Base-by-base conservation (phyloP, 2,329 filamentous ascomycete genomes). In the Chalara sp. region DNA sequence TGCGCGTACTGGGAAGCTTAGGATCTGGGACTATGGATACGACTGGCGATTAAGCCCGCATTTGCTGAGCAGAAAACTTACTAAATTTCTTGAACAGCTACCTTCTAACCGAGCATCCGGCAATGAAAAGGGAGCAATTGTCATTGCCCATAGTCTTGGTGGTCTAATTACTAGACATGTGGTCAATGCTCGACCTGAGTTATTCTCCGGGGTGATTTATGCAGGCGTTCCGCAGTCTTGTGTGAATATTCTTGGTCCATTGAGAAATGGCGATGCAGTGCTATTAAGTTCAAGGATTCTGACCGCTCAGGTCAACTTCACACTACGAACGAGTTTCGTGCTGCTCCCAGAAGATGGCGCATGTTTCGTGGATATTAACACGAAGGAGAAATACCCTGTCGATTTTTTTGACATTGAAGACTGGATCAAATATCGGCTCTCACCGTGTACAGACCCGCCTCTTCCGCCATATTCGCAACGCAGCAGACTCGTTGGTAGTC, bases 261-360 rank as follows among this genome's bases (percentile, higher is more conserved):
- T 97, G 10, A 83, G 91, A 35, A 92, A 95, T 60, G 91, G 91
- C n/a, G 91, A 97, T 63, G 87, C 91, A 13, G 90, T 96, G 0
- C 76, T 96, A 1, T 76, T 96, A 53, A 95, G 91, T 61, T 90
- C 90, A 54, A 88, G 89, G 57, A 86, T 96, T 0, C 76, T 97
- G 12, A 96, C 90, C 1, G 90, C 92, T 0, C 88, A 93, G 63
- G 91, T 96, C 59, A 95, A 95, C 68, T 96, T 97, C 62, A 90
- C 87, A 0, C 83, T 97, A 46, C 80, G 92, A 6, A 95, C 90
- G 0, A 91, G 84, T 41, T 96, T 88, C 62, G 82, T 84, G 8
- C 81, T 96, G 6, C 76, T 97, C 1, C 92, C 92, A 0, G 85
- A 96, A 51, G 85, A 93, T 59, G 90, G 90, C 0, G 83, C 82